A percentile compares a stretch with the other conserved stretches of the same genome.
phyloP scores from a whole-genome alignment of 495 filamentous ascomycete genomes.

The Neurospora sp. region DNA sequence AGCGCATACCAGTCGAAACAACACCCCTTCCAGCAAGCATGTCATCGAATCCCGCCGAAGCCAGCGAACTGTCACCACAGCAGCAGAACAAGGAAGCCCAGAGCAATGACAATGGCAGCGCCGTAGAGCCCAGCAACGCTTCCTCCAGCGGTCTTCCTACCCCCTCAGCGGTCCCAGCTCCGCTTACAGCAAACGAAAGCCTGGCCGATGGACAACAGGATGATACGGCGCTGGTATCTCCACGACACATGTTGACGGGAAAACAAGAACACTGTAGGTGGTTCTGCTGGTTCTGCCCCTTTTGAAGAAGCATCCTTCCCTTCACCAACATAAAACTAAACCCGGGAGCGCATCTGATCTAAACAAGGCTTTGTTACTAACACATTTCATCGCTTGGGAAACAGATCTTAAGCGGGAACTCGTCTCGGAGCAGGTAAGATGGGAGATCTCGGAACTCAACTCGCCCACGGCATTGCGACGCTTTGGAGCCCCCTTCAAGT shows the following conservation, averaged over 20 bases:
- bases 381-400: background rate
- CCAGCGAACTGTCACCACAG: background rate
- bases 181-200: slow-evolving; percentile 2
- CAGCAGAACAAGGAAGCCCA: background rate
- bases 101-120: slow-evolving; percentile 2
- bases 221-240: slow-evolving; percentile 4
- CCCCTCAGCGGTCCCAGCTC: slow-evolving; percentile 3
- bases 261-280: slow-evolving; percentile 95
- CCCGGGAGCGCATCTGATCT: background rate
- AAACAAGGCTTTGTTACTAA: background rate
- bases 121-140: slow-evolving; percentile 4
- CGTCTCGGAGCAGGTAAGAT: slow-evolving; percentile 75
- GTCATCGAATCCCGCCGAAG: background rate
- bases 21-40: background rate
- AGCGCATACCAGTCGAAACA: background rate
- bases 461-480: slow-evolving; percentile 88
- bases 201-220: background rate
- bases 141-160: slow-evolving; percentile 5
- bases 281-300: background rate
- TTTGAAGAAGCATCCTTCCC: background rate
- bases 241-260: slow-evolving; percentile 55
- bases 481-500: slow-evolving; percentile 92
- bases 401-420: slow-evolving; percentile 94
- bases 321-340: slow-evolving; percentile 16
- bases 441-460: slow-evolving; percentile 82